phyloP scores from a whole-genome alignment of 2,329 filamentous ascomycete species.

The Blastomyces gilchristii region DNA sequence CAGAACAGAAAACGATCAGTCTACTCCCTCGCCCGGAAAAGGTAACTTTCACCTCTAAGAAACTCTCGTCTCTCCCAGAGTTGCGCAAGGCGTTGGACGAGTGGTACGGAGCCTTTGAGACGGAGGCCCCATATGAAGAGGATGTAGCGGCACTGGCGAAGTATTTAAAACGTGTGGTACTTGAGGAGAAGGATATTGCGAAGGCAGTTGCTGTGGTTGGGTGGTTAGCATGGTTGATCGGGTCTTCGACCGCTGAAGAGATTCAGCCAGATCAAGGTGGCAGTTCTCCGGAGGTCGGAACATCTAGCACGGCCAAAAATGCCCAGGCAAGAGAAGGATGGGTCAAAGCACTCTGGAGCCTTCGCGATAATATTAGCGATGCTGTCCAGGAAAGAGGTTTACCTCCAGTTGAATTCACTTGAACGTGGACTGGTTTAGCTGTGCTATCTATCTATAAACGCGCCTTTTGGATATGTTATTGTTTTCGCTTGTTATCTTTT shows the following conservation, averaged over 20 bases:
- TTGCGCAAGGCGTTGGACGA: conserved; percentile 62
- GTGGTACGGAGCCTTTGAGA: conserved; percentile 64
- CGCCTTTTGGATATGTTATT: background rate
- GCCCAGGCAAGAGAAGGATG: conserved; percentile 9
- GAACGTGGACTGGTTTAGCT: background rate
- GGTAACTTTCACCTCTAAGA: conserved; percentile 53
- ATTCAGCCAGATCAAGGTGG: background rate
- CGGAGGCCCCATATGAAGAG: conserved; percentile 65
- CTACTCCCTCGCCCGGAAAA: conserved; percentile 42
- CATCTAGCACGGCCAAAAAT: background rate
- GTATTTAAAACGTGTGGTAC: conserved; percentile 63
- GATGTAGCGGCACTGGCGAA: conserved; percentile 65
- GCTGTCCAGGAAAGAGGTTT: conserved; percentile 50
- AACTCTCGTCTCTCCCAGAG: conserved; percentile 48
- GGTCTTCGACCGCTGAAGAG: conserved; percentile 24
- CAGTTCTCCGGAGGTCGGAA: background rate
- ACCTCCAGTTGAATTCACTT: conserved; percentile 42
- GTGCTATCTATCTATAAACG: background rate
- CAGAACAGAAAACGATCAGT: conserved; percentile 31
- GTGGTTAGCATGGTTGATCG: conserved; percentile 47
- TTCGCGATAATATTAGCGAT: conserved; percentile 37
- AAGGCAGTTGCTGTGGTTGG: conserved; percentile 61
- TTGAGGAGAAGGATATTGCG: conserved; percentile 64
- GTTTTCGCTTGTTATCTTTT: background rate
- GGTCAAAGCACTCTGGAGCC: conserved; percentile 14